Base-by-base conservation (phyloP, 2,329 filamentous ascomycete genomes). In the Talaromyces sp. region DNA sequence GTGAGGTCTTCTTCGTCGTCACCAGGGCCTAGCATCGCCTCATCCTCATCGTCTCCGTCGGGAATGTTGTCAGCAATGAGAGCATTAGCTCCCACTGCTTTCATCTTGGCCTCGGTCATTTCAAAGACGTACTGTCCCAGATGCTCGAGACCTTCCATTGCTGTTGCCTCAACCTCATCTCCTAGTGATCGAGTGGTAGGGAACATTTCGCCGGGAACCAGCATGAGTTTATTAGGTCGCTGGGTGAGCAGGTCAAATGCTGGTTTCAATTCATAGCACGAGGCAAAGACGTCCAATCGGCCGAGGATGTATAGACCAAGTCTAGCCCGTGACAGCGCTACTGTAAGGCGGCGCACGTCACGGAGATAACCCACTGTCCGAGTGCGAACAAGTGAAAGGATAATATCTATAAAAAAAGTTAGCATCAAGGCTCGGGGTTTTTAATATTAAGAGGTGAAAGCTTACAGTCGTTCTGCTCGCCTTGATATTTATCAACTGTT, bases 401-500 rank as follows among this genome's bases (percentile, higher is more conserved):
- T 96, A 66, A 99, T 86, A 70, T 97, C 91, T 94, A 61, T 12
- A 50, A 19, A 26, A 14, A 14, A 24, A n/a, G 12, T 57, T 41
- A 59, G 41, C 43, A 70, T 58, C 24, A 7, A 29, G 56, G 50
- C 43, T 21, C 27, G 21, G 6, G 19, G n/a, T 54, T 2, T 35
- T 58, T 61, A n/a, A 32, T 29, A 52, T 46, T 9, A 19, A 24
- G 43, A 21, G n/a, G 11, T 24, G 85, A n/a, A 24, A 51, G 54
- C 89, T 82, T 82, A 94, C 91, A 97, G 71, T 99, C 94, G 75
- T 99, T 99, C 77, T 99, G 94, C 80, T 99, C 94, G 73, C 94
- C 95, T 79, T 99, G 94, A 70, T 97, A 99, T 74, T 96, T 97
- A 79, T 99, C 94, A 64, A 99, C 93, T 5, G 95, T 99, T 3